Evolutionary conservation across 2,329 filamentous ascomycete genomes (phyloP).

Genomic region (Colletotrichum sp.): DNA sequence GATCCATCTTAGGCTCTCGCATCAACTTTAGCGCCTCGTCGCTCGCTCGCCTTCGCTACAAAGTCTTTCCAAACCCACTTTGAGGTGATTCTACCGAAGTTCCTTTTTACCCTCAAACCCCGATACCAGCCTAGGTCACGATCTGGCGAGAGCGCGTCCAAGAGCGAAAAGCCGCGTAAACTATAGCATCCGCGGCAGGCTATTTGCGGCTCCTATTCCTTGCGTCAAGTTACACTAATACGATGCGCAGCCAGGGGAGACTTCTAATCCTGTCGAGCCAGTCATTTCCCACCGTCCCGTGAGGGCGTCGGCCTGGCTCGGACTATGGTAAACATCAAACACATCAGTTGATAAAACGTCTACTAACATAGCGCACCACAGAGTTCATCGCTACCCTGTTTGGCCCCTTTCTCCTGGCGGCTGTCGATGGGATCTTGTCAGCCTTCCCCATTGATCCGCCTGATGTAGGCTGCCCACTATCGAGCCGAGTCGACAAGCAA

Average conservation of each 20-base stretch:
- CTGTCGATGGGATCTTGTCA: constrained; percentile 16
- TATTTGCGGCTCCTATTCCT: neutral
- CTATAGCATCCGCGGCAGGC: neutral
- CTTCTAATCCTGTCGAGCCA: neutral
- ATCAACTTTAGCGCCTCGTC: neutral
- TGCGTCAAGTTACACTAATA: neutral
- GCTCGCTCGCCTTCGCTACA: neutral
- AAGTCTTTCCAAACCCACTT: neutral
- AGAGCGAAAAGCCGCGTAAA: neutral
- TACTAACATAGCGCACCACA: constrained; percentile 6
- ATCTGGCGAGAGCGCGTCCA: neutral
- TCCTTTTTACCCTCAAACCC: neutral
- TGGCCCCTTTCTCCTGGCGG: constrained; percentile 5
- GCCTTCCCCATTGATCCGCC: constrained; percentile 13
- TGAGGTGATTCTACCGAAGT: neutral
- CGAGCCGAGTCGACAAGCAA: constrained; percentile 12
- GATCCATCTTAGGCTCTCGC: neutral
- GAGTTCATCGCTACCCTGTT: constrained; percentile 16
- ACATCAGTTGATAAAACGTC: constrained; percentile 20
- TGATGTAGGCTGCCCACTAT: constrained; percentile 1
- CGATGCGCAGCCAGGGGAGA: neutral
- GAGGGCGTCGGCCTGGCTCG: neutral
- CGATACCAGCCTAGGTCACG: neutral
- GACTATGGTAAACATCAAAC: constrained; percentile 27
- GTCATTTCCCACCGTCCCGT: constrained; percentile 3